These are phyloP conservation scores for Chlorociboria aeruginascens DNA, from an alignment of 495 filamentous ascomycete species.

Conservation along the genomic window DNA sequence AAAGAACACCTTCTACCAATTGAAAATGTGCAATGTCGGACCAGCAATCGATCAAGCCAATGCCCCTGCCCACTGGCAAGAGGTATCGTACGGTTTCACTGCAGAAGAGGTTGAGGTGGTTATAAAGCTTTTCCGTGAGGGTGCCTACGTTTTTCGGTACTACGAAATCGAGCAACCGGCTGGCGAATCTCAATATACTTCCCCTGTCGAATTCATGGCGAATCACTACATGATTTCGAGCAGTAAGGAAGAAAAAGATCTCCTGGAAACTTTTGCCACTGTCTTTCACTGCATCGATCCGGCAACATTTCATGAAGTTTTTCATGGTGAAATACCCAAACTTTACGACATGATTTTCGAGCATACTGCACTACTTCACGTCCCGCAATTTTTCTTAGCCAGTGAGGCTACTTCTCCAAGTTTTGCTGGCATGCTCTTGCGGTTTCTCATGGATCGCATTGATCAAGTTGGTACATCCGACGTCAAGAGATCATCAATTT, in stretches of 20 bases:
- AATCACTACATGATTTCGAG: conserved; percentile 88
- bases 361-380: conserved; percentile 83
- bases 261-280: conserved; percentile 94
- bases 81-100: conserved; percentile 93
- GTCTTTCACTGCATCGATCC: conserved; percentile 98
- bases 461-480: conserved; percentile 89
- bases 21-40: conserved; percentile 70
- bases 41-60: conserved; percentile 63
- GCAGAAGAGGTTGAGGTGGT: conserved; percentile 95
- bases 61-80: conserved; percentile 83
- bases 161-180: conserved; percentile 79
- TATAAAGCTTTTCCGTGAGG: conserved; percentile 93
- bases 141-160: conserved; percentile 89
- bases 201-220: conserved; percentile 77
- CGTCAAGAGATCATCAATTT: conserved; percentile 77
- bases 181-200: conserved; percentile 60
- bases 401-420: conserved; percentile 95
- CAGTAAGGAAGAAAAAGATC: conserved; percentile 92
- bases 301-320: conserved; percentile 96
- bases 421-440: conserved; percentile 94
- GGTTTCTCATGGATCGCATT: conserved; percentile 93
- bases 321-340: conserved; percentile 90
- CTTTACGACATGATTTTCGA: conserved; percentile 98
- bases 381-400: conserved; percentile 96
- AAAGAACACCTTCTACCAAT: conserved; percentile 92